phyloP scores from a whole-genome alignment of 1,284 basidiomycete genomes.

The Kwoniella shivajii region DNA sequence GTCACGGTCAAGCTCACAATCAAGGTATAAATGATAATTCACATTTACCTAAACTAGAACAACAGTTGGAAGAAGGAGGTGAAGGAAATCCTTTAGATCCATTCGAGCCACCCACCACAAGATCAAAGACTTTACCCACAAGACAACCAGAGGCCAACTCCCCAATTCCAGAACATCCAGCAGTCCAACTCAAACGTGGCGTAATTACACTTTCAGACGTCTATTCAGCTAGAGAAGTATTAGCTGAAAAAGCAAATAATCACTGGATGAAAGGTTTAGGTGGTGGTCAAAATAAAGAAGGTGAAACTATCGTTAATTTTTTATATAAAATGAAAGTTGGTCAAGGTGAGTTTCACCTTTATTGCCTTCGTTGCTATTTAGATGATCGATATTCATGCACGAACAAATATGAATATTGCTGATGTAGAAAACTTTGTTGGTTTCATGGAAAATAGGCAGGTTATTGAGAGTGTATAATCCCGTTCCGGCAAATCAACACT shows the following conservation, averaged over 20 bases:
- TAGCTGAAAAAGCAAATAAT: constrained; percentile 51
- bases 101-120: constrained; percentile 41
- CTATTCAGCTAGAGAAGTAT: constrained; percentile 38
- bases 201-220: constrained; percentile 52
- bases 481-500: constrained; percentile 5
- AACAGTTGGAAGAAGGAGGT: background rate
- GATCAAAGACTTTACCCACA: constrained; percentile 43
- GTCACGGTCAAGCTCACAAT: background rate
- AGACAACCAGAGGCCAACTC: constrained; percentile 31
- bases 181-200: constrained; percentile 31
- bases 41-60: background rate
- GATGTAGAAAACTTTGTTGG: no score
- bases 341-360: constrained; percentile 38
- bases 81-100: constrained; percentile 10
- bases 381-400: no score
- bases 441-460: constrained; percentile 38
- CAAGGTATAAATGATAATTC: background rate
- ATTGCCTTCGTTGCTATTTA: no score
- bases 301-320: constrained; percentile 53
- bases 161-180: constrained; percentile 10
- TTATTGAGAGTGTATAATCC: constrained; percentile 50
- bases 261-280: constrained; percentile 52
- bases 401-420: no score
- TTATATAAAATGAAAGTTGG: constrained; percentile 54
- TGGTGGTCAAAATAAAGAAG: constrained; percentile 52